phyloP scores from a whole-genome alignment of 2,329 filamentous ascomycete genomes.

The Lecanoromycetidae sp. region DNA sequence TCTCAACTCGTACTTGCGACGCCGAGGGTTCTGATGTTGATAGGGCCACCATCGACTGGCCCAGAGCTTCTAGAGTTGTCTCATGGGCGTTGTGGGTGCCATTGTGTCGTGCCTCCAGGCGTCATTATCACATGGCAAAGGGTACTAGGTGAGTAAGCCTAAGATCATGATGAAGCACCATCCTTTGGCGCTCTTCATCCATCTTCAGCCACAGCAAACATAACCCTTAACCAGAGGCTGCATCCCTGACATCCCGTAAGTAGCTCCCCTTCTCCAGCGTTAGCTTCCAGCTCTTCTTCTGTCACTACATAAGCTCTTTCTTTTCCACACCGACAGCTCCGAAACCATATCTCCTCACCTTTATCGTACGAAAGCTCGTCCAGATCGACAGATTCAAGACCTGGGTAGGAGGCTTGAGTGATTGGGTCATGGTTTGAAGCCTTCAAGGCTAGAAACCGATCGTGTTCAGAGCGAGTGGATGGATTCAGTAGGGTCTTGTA shows the following conservation, averaged over 20 bases:
- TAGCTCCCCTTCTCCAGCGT: constrained; percentile 43
- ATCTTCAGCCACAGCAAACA: constrained; percentile 38
- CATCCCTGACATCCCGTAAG: constrained; percentile 50
- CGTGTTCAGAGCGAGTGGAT: constrained; percentile 35
- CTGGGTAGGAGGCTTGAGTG: constrained; percentile 33
- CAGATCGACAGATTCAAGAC: constrained; percentile 46
- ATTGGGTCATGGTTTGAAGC: constrained; percentile 21
- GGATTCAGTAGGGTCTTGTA: constrained; percentile 42
- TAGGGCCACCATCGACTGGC: too few species aligned
- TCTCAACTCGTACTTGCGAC: not conserved
- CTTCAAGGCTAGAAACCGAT: constrained; percentile 31
- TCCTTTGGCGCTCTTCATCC: not conserved
- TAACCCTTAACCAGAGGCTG: constrained; percentile 50
- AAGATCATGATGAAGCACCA: too few species aligned
- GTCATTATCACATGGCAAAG: too few species aligned
- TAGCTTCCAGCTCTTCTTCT: constrained; percentile 42
- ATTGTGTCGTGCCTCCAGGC: too few species aligned
- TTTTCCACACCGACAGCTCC: constrained; percentile 47
- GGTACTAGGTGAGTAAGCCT: too few species aligned
- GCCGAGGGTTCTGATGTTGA: not conserved
- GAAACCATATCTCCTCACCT: constrained; percentile 34
- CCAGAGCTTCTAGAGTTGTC: too few species aligned
- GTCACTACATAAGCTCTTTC: constrained; percentile 42
- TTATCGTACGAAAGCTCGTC: constrained; percentile 40
- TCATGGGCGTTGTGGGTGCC: too few species aligned